Base-by-base conservation (phyloP, 805 yeast species). In the Teunomyces funiuensis region DNA sequence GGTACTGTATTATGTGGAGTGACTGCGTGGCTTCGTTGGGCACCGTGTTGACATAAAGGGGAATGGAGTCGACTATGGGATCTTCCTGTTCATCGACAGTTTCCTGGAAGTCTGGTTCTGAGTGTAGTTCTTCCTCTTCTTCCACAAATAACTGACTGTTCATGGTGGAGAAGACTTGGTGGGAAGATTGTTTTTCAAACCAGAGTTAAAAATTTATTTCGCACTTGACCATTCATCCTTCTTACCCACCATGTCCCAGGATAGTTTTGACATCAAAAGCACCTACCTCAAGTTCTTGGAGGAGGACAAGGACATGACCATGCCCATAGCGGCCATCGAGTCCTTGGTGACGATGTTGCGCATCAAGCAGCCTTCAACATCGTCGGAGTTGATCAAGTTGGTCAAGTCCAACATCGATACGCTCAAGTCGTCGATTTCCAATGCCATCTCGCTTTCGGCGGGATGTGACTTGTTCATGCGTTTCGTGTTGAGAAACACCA, bases 241-340 rank as follows among this genome's bases (percentile, higher is more conserved):
- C 9, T 17, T 11, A 28, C 16, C 27, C 11, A 29, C 14, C 39
- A 43, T 43, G 46, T 20, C 38, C 10, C 45, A 44, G 22, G 48
- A 43, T 28, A 15, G 43, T 6, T 89, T 93, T 59, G 95, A 90
- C 61, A 88, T 93, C 52, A 88, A 83, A 34, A 73, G 79, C 52
- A 80, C 91, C 0, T 93, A 93, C 60, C 73, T 88, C 43, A 77
- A 78, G 58, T 89, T 88, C 61, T 72, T 93, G 47, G 80, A 78
- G 51, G 96, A 89, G 38, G 97, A 93, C 65, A 75, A 87, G n/a
- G 98, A 93, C 43, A 87, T 93, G 82, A 90, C 99, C 5, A 93
- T 90, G 97, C 99, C 99, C 1, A 88, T 93, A 25, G 99, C 99
- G 31, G 99, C 99, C 26, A 93, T 93, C 56, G 98, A 93, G 69